Evolutionary conservation across 78 protist species (phyloP).

Genomic region (Trichosphaerium sp.): DNA sequence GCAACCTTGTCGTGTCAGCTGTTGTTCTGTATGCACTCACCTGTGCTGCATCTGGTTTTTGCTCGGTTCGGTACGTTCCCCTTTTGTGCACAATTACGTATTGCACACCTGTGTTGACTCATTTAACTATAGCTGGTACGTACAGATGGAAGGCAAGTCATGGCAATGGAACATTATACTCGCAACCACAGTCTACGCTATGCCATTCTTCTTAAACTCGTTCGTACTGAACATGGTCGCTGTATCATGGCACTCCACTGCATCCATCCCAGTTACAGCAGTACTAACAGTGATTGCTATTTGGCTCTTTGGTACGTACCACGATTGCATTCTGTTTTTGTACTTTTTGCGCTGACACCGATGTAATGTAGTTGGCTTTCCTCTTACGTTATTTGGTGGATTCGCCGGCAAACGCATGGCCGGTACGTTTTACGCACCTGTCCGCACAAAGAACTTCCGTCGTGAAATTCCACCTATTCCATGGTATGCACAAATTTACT

Average conservation of each 20-base stretch:
- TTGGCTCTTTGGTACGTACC: constrained; percentile 37
- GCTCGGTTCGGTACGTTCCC: neutral
- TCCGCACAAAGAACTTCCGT: constrained; percentile 74
- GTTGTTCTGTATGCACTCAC: constrained; percentile 87
- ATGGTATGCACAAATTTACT: no score
- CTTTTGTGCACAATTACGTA: neutral
- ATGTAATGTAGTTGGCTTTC: constrained; percentile 55
- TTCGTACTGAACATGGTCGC: constrained; percentile 79
- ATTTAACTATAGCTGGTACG: constrained; percentile 53
- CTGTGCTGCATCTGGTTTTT: constrained; percentile 20
- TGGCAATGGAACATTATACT: constrained; percentile 92
- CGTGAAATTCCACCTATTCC: constrained; percentile 86
- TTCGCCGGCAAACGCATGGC: constrained; percentile 70
- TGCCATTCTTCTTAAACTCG: constrained; percentile 65
- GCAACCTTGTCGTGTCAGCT: constrained; percentile 73
- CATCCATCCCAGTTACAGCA: constrained; percentile 82
- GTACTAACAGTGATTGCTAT: constrained; percentile 59
- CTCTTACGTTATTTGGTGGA: constrained; percentile 88
- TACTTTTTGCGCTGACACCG: neutral
- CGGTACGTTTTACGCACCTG: constrained; percentile 74
- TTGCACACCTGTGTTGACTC: no score
- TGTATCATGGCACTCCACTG: constrained; percentile 54
- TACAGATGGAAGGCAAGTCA: constrained; percentile 59
- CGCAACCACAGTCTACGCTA: constrained; percentile 51
- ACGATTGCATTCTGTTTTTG: neutral